These are phyloP conservation scores for Pinus albicaulis DNA, from an alignment of 75 land plant species.

Conservation along the genomic window DNA sequence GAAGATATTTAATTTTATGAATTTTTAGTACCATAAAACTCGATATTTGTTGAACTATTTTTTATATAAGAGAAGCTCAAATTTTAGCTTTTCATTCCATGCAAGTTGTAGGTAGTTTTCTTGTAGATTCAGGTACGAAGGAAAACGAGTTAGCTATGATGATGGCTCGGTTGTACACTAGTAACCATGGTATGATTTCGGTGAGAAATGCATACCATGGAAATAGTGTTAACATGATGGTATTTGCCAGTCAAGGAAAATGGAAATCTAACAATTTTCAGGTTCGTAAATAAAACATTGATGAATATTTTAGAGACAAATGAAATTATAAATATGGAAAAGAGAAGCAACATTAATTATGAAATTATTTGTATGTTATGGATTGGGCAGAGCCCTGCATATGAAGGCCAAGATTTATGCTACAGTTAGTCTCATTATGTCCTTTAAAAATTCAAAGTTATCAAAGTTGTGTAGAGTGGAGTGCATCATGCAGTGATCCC, in stretches of 20 bases:
- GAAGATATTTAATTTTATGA: not conserved
- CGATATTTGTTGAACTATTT: not conserved
- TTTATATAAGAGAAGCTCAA: not conserved
- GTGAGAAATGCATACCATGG: constrained; percentile 96
- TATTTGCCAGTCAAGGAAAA: constrained; percentile 70
- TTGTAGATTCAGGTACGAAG: constrained; percentile 95
- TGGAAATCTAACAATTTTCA: constrained; percentile 87
- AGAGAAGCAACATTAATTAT: not conserved
- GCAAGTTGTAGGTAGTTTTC: constrained; percentile 64
- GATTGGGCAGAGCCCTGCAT: constrained; percentile 1
- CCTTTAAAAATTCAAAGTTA: not conserved
- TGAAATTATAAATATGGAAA: not conserved
- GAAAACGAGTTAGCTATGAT: constrained; percentile 93
- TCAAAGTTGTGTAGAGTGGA: constrained; percentile 53
- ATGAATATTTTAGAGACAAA: too few relatives aligned
- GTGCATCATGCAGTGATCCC: constrained; percentile 95
- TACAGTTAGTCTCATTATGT: not conserved
- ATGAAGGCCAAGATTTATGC: not conserved
- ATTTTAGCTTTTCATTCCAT: not conserved
- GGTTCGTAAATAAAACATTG: constrained; percentile 37
- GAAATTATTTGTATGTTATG: not conserved
- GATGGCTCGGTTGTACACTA: constrained; percentile 90
- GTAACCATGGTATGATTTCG: constrained; percentile 77
- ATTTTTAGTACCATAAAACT: not conserved
- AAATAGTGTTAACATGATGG: constrained; percentile 88